Percentiles rank a stretch among this genome's conserved stretches.
Evolutionary conservation across 2,329 filamentous ascomycete species (phyloP).

Genomic region (Phyllosticta citriasiana): DNA sequence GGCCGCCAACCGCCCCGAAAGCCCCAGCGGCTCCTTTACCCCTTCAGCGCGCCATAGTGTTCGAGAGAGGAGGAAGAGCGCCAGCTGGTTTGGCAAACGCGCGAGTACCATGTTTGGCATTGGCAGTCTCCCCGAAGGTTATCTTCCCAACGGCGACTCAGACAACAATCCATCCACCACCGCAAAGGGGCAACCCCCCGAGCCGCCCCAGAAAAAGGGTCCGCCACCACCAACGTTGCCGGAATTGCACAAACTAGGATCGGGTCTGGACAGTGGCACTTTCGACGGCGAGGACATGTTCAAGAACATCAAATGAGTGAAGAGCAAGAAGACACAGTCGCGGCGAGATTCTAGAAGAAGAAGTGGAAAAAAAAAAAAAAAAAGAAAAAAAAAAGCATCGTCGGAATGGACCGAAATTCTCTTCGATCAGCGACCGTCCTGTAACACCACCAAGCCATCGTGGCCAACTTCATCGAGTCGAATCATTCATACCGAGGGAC

Average conservation of each 20-base stretch:
- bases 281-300: conserved; percentile 8
- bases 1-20: conserved; percentile 18
- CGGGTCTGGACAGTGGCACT: conserved; percentile 2
- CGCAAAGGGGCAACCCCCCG: conserved; percentile 9
- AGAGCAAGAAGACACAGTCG: background rate
- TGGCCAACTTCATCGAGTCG: background rate
- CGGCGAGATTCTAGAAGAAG: background rate
- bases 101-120: conserved; percentile 25
- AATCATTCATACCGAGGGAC: background rate
- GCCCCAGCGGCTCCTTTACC: conserved; percentile 14
- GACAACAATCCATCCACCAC: background rate
- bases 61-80: conserved; percentile 22
- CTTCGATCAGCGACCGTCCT: background rate
- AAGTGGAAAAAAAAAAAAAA: too few relatives aligned
- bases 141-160: conserved; percentile 1
- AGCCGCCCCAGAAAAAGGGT: conserved; percentile 22
- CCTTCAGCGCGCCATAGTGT: background rate
- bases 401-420: background rate
- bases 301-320: conserved; percentile 10
- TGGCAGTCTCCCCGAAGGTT: conserved; percentile 22
- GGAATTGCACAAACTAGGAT: conserved; percentile 25
- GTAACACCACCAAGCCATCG: background rate
- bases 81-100: conserved; percentile 31
- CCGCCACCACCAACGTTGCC: conserved; percentile 31
- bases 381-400: background rate